Conservation (phyloP, 164 flowering plant species). For the Macadamia tetraphylla region DNA sequence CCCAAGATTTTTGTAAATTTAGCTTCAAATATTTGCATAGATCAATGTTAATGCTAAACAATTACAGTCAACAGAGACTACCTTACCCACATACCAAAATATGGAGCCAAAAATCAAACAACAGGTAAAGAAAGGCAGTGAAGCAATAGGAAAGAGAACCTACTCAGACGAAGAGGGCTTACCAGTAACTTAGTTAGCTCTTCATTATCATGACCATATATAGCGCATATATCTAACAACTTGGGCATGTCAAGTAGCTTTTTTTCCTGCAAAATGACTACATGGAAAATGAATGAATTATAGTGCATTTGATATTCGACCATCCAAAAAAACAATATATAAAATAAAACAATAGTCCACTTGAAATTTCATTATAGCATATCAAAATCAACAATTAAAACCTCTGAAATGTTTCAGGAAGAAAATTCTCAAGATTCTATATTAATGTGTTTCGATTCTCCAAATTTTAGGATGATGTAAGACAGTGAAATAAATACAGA, state of each 20-base stretch:
- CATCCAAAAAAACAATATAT: background rate
- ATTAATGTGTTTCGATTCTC: too few relatives aligned
- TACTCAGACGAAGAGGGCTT: constrained; percentile 16
- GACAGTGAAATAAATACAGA: background rate
- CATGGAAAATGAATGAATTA: constrained; percentile 38
- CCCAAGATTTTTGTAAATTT: too few relatives aligned
- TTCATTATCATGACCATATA: constrained; percentile 86
- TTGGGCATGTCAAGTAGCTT: constrained; percentile 83
- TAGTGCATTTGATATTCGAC: background rate
- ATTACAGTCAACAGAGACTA: too few relatives aligned
- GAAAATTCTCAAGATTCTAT: background rate
- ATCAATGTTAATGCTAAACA: too few relatives aligned
- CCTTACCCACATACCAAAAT: too few relatives aligned
- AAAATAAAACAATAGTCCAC: background rate
- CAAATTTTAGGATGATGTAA: too few relatives aligned
- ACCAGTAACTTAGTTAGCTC: constrained; percentile 70
- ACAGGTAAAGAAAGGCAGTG: background rate
- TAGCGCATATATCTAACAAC: constrained; percentile 91
- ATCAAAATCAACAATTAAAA: too few relatives aligned
- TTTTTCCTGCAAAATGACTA: constrained; percentile 92
- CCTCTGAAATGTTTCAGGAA: background rate
- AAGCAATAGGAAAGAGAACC: background rate
- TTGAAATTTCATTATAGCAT: too few relatives aligned
- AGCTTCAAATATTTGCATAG: too few relatives aligned
- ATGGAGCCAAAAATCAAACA: background rate